A percentile compares a stretch with the other conserved stretches of the same genome.
These are phyloP conservation scores for Phalaenopsis aphrodite DNA, from an alignment of 106 monocot genomes.

Conservation along the genomic window DNA sequence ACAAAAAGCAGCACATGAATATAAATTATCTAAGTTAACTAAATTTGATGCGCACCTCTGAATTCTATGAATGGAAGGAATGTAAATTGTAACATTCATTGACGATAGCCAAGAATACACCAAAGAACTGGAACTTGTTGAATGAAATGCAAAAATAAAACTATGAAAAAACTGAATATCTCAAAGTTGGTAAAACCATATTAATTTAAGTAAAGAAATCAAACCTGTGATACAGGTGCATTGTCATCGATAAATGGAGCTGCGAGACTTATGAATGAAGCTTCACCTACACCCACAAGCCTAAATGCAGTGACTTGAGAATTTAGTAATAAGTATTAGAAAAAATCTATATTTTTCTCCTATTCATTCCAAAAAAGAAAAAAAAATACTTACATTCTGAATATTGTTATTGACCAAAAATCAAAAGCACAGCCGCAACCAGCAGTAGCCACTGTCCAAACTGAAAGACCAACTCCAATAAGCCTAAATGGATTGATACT, in stretches of 20 bases:
- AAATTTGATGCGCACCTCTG: not conserved
- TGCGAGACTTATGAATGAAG: conserved; percentile 98
- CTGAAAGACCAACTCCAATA: conserved; percentile 86
- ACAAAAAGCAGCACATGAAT: not conserved
- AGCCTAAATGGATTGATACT: conserved; percentile 97
- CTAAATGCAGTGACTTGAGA: conserved; percentile 24
- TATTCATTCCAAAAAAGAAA: not conserved
- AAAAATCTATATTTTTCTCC: not conserved
- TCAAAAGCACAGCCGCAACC: conserved; percentile 88
- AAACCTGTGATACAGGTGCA: conserved; percentile 82
- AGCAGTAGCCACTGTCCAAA: conserved; percentile 93
- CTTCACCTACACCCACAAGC: conserved; percentile 99
- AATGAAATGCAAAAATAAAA: not conserved
- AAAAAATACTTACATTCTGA: conserved; percentile 68
- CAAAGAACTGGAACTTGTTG: not conserved
- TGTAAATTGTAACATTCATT: not conserved
- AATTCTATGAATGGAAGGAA: not conserved
- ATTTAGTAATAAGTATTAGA: not conserved
- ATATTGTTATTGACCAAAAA: conserved; percentile 97
- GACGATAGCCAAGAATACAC: not conserved
- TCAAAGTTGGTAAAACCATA: not conserved
- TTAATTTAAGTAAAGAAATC: not conserved
- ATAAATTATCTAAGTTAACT: not conserved
- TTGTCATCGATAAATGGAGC: conserved; percentile 99
- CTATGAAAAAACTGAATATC: not conserved